A percentile compares a stretch with the other conserved stretches of the same genome.
Conservation (phyloP, 805 yeast genomes). For the Cyberlindnera galapagoensis region DNA sequence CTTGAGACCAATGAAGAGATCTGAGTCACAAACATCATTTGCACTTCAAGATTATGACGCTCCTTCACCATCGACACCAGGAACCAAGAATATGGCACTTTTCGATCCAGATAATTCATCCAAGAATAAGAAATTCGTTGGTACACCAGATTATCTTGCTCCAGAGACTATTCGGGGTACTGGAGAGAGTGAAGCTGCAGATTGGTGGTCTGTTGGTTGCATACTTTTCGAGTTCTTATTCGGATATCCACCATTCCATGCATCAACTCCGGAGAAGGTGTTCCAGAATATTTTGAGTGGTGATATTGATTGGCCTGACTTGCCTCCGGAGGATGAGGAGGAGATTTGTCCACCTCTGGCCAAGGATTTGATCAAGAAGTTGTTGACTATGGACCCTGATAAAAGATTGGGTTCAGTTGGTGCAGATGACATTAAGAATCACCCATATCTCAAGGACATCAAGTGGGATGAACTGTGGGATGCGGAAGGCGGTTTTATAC, state of each 20-base stretch:
- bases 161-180: constrained; percentile 90
- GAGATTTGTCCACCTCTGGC: constrained; percentile 59
- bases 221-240: constrained; percentile 85
- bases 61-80: constrained; percentile 3
- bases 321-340: constrained; percentile 46
- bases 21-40: constrained; percentile 53
- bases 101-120: constrained; percentile 64
- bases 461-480: constrained; percentile 70
- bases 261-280: constrained; percentile 67
- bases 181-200: constrained; percentile 77
- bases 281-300: constrained; percentile 75
- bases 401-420: constrained; percentile 75
- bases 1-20: constrained; percentile 40
- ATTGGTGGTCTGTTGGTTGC: constrained; percentile 99
- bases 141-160: constrained; percentile 96
- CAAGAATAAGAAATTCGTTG: constrained; percentile 68
- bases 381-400: constrained; percentile 58
- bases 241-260: constrained; percentile 95
- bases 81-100: constrained; percentile 45
- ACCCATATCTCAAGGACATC: constrained; percentile 67
- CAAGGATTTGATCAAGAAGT: constrained; percentile 58
- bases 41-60: constrained; percentile 46
- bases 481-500: constrained; percentile 79
- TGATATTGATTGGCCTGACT: constrained; percentile 77
- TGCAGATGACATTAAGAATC: constrained; percentile 69